Evolutionary conservation across 1,284 basidiomycete species (phyloP).

Genomic region (Sporisorium reilianum): DNA sequence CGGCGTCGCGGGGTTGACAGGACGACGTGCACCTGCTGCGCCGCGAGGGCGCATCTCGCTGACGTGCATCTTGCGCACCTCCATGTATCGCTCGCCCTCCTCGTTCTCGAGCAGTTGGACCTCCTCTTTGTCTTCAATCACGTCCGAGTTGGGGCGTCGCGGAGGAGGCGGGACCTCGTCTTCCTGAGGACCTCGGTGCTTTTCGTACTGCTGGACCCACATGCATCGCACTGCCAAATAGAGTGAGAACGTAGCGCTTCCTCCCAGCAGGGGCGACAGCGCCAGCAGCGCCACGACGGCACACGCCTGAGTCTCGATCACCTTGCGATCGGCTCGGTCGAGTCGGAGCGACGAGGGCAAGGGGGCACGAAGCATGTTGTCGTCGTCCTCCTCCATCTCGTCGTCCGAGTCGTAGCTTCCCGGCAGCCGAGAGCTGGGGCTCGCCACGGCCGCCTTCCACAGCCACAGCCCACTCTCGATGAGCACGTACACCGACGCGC

Average conservation of each 20-base stretch:
- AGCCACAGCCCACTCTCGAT: slow-evolving; percentile 49
- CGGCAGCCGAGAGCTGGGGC: slow-evolving; percentile 17
- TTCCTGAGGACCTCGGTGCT: slow-evolving; percentile 8
- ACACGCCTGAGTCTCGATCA: slow-evolving; percentile 42
- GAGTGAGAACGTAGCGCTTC: slow-evolving; percentile 33
- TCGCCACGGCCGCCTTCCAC: slow-evolving; percentile 31
- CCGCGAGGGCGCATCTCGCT: slow-evolving; percentile 1
- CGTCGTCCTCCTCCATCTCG: neutral
- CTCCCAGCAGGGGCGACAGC: slow-evolving; percentile 39
- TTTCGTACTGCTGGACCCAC: slow-evolving; percentile 30
- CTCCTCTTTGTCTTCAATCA: slow-evolving; percentile 72
- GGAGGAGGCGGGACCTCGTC: slow-evolving; percentile 7
- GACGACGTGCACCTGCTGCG: neutral
- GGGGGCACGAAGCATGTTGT: neutral
- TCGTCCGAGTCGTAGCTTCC: slow-evolving; percentile 1
- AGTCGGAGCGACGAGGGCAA: slow-evolving; percentile 10
- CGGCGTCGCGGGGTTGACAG: neutral
- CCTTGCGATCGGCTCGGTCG: slow-evolving; percentile 18
- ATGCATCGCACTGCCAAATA: slow-evolving; percentile 37
- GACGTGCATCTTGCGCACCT: slow-evolving; percentile 29
- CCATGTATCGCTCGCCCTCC: slow-evolving; percentile 32
- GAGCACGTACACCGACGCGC: slow-evolving; percentile 30
- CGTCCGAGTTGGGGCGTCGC: slow-evolving; percentile 28
- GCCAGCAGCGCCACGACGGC: slow-evolving; percentile 17
- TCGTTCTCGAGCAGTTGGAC: slow-evolving; percentile 66